Evolutionary conservation across 129 eudicot species (phyloP).

Genomic region (Saussurea involucrata): DNA sequence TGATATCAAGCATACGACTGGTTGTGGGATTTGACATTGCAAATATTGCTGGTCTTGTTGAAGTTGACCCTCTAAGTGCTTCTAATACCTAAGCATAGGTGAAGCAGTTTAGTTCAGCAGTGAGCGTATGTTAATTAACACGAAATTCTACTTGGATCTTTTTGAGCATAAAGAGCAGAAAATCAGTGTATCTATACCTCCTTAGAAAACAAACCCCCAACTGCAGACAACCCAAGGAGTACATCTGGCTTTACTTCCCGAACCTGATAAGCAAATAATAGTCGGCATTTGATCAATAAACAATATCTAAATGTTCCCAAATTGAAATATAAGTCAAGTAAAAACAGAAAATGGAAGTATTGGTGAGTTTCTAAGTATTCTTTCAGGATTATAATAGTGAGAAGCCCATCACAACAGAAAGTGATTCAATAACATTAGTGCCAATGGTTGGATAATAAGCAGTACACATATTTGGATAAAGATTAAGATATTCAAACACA

Average conservation of each 20-base stretch:
- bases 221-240: constrained; percentile 92
- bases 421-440: too few relatives aligned
- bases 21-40: constrained; percentile 97
- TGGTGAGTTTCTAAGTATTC: too few relatives aligned
- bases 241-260: constrained; percentile 91
- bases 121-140: neutral
- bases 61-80: constrained; percentile 87
- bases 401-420: too few relatives aligned
- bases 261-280: constrained; percentile 52
- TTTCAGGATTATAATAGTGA: too few relatives aligned
- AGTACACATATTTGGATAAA: neutral
- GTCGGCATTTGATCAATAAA: neutral
- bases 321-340: too few relatives aligned
- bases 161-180: neutral
- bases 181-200: constrained; percentile 49
- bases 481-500: constrained; percentile 27
- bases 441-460: neutral
- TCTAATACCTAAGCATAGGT: constrained; percentile 64
- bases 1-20: constrained; percentile 51
- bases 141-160: neutral
- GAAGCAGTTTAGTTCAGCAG: neutral
- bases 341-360: too few relatives aligned
- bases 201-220: constrained; percentile 83
- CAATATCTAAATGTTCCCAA: neutral
- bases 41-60: constrained; percentile 96